These are phyloP conservation scores for Berberis thunbergii DNA, from an alignment of 164 flowering plant species.

Conservation along the genomic window DNA sequence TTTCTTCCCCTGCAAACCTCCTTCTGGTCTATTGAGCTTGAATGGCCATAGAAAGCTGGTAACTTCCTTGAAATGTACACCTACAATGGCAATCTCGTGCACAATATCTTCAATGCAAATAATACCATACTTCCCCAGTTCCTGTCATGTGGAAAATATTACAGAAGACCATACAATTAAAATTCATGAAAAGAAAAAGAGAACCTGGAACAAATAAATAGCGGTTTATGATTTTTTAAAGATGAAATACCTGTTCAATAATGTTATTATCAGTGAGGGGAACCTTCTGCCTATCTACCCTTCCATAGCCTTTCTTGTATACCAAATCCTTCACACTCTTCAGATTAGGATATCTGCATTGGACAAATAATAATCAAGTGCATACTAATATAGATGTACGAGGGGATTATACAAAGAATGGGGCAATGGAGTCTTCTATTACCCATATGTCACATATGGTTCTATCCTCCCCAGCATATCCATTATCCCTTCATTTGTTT, in stretches of 20 bases:
- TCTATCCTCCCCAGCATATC: constrained; percentile 59
- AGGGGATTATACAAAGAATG: not conserved
- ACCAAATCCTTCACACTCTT: constrained; percentile 73
- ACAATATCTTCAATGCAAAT: constrained; percentile 73
- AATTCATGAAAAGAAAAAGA: not conserved
- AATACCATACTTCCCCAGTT: constrained; percentile 55
- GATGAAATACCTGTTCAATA: constrained; percentile 59
- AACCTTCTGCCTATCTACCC: constrained; percentile 39
- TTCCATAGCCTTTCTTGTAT: constrained; percentile 72
- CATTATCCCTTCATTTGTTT: constrained; percentile 42
- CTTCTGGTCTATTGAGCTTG: constrained; percentile 53
- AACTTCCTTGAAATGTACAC: constrained; percentile 71
- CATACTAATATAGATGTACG: not conserved
- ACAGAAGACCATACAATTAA: not conserved
- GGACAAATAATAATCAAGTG: not conserved
- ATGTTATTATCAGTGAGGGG: constrained; percentile 80
- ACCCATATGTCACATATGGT: constrained; percentile 89
- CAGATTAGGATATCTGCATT: constrained; percentile 67
- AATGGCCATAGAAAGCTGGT: constrained; percentile 62
- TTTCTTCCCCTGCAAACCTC: constrained; percentile 42
- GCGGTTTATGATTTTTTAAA: not conserved
- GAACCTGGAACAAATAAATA: not conserved
- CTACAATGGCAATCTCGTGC: constrained; percentile 57
- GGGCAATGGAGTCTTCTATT: constrained; percentile 8
- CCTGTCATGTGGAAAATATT: constrained; percentile 26